Base-by-base conservation (phyloP, 176 grass and related monocot genomes). In the Eragrostis curvula region DNA sequence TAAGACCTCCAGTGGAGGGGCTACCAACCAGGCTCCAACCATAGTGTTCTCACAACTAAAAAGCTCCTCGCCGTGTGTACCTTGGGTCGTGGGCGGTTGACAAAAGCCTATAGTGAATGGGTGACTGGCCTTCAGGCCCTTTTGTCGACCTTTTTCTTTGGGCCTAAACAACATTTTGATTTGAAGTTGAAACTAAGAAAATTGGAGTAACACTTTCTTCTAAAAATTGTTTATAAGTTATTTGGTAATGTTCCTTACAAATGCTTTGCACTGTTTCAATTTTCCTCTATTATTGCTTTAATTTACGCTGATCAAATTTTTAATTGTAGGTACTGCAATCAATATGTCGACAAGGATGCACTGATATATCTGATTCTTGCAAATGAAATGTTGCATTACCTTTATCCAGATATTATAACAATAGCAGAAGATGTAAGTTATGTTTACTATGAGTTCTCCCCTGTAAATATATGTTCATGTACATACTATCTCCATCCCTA, bases 381-480 rank as follows among this genome's bases (percentile, higher is more conserved):
- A 73, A 98, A 98, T 75, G 96, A 98, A 83, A 98, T 98, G 92
- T 81, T 98, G 68, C 96, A 98, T 88, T 84, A 95, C 44, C 90
- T 98, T 87, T 84, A 98, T 93, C 96, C 92, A 79, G 75, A 95
- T 92, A 91, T 98, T 79, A 89, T 98, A 77, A 98, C 96, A 64
- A 93, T 98, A 86, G 96, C 90, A 56, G 95, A 98, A 85, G 92
- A 98, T 89, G 95, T 97, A 85, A 92, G 87, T 88, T 61, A 25
- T 66, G 21, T 39, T 41, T 82, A 32, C 57, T 68, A 41, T 81
- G 21, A 3, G 20, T 58, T 68, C 65, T 29, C 29, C 29, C 29
- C 6, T 70, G 72, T 62, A 43, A 76, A 52, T 51, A 75, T 69
- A 15, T 75, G 12, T 77, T 63, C 30, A 70, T 70, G 10, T 63